Base-by-base conservation (phyloP, 2,329 filamentous ascomycete genomes). In the Sarocladium oryzae region DNA sequence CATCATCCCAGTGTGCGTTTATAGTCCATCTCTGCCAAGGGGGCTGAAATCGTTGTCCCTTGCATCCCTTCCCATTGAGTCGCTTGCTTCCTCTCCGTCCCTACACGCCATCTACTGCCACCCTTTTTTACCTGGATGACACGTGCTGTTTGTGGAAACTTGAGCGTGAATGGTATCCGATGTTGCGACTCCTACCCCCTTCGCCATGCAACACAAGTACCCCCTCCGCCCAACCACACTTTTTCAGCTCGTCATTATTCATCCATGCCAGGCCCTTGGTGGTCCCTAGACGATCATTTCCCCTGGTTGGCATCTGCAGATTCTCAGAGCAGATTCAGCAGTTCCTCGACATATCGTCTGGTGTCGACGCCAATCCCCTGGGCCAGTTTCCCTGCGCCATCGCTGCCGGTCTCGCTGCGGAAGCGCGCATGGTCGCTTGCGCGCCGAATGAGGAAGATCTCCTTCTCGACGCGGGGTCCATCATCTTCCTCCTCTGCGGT, bases 321-420 rank as follows among this genome's bases (percentile, higher is more conserved):
- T 16, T 21, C 15, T 56, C 53, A 69, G 28, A 70, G 54, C 61
- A 89, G 64, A 60, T 76, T 88, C 64, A 90, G 68, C 52, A 91
- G 63, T 1, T 82, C 82, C 64, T 90, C 86, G 3, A 90, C 81
- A 65, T 90, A 90, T 62, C 78, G 79, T 64, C 83, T 77, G 26
- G 86, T 88, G 70, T 91, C 87, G 30, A 90, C 76, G 0, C 87
- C 87, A 56, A 91, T 88, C 0, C 86, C 87, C 60, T 88, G 83
- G 0, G 79, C 82, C 56, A 89, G 65, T 51, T 77, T 77, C 18
- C 75, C 77, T 1, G 82, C 78, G 2, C 79, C 80, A 21, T 77
- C 78, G 52, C 74, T 60, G 43, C 67, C 58, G 13, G 69, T 61
- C 26, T 69, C 58, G 21, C 66, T 65, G 30, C 70, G 66, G 37